phyloP scores from a whole-genome alignment of 2,329 filamentous ascomycete species.

The Thelonectria blattea region DNA sequence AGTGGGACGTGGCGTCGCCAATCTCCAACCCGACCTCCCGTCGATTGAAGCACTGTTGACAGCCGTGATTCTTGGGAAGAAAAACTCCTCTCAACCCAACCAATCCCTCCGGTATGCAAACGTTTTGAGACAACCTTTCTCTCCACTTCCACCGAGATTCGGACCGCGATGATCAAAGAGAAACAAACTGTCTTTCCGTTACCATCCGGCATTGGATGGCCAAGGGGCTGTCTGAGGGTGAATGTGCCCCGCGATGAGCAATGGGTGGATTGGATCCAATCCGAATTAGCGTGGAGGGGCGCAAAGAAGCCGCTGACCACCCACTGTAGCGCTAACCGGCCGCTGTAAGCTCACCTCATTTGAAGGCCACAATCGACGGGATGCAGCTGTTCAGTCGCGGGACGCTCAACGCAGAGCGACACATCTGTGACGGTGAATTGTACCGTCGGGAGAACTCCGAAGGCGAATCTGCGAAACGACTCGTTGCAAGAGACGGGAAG shows the following conservation, averaged over 20 bases:
- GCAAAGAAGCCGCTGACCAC: conserved; percentile 32
- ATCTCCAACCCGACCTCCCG: conserved; percentile 20
- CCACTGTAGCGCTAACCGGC: conserved; percentile 16
- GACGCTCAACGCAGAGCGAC: not conserved
- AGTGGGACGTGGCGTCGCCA: conserved; percentile 25
- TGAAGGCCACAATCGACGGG: not conserved
- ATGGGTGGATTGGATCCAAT: conserved; percentile 23
- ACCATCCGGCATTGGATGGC: conserved; percentile 29
- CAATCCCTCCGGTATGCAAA: conserved; percentile 28
- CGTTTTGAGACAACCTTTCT: conserved; percentile 7
- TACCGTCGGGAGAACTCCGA: not conserved
- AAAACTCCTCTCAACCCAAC: conserved; percentile 25
- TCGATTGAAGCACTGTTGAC: conserved; percentile 13
- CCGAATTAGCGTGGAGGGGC: conserved; percentile 31
- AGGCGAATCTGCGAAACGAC: conserved; percentile 6
- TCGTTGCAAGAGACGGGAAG: not conserved
- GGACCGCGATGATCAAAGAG: conserved; percentile 24
- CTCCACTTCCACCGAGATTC: conserved; percentile 31
- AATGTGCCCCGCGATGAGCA: conserved; percentile 24
- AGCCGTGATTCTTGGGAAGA: conserved; percentile 20
- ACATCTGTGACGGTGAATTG: not conserved
- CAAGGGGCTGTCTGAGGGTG: conserved; percentile 12
- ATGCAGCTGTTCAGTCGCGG: not conserved
- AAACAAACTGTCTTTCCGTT: conserved; percentile 26
- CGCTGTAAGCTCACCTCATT: conserved; percentile 11